Evolutionary conservation across 495 filamentous ascomycete species (phyloP).

Genomic region (Talaromyces borbonicus): DNA sequence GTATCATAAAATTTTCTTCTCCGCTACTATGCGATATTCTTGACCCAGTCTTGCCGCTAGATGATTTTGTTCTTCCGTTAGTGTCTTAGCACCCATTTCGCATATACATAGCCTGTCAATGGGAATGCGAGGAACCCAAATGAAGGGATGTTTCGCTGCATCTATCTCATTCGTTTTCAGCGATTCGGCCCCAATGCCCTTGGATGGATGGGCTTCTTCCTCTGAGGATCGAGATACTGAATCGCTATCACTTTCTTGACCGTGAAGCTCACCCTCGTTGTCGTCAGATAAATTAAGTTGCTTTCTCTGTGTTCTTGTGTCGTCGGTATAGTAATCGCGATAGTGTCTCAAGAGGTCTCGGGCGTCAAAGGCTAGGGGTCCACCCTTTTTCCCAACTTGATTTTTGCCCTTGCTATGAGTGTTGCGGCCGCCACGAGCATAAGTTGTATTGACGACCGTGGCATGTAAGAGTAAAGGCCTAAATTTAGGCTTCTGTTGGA

Average conservation of each 20-base stretch:
- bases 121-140: conserved; percentile 54
- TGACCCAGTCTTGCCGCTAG: conserved; percentile 30
- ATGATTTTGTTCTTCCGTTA: conserved; percentile 22
- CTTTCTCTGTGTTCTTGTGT: conserved; percentile 11
- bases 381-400: not conserved
- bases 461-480: conserved; percentile 72
- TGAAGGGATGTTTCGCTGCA: conserved; percentile 17
- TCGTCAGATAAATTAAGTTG: not conserved
- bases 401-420: not conserved
- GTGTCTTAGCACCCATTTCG: conserved; percentile 65
- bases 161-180: not conserved
- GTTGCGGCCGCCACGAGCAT: conserved; percentile 35
- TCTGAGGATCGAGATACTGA: not conserved
- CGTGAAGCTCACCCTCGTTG: not conserved
- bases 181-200: not conserved
- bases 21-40: conserved; percentile 32
- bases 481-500: conserved; percentile 13
- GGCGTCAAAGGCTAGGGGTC: conserved; percentile 26
- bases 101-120: conserved; percentile 61
- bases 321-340: conserved; percentile 25
- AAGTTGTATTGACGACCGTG: conserved; percentile 82
- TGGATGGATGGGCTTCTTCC: conserved; percentile 7
- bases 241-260: not conserved
- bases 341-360: conserved; percentile 22
- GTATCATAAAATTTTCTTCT: conserved; percentile 18